Evolutionary conservation across 176 grass and related monocot species (phyloP).

Genomic region (Musa beccarii): DNA sequence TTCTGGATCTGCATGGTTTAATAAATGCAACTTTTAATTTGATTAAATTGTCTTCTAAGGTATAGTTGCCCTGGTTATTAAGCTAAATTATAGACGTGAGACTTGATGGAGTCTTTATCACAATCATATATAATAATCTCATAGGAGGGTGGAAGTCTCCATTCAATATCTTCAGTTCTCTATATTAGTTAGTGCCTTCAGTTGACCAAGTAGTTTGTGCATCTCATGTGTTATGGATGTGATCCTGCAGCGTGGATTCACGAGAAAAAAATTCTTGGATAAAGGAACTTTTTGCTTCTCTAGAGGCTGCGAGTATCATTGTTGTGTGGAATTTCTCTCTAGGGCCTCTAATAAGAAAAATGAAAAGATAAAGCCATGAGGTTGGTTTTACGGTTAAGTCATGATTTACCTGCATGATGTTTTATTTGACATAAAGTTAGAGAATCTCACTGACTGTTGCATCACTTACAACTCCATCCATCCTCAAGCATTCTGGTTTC

Average conservation of each 20-base stretch:
- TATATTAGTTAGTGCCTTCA: neutral
- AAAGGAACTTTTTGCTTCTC: neutral
- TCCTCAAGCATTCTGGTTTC: too few relatives aligned
- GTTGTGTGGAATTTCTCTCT: too few relatives aligned
- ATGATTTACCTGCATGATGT: too few relatives aligned
- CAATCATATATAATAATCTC: neutral
- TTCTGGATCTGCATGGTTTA: neutral
- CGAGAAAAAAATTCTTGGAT: neutral
- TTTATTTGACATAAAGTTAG: too few relatives aligned
- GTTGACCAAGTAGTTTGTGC: neutral
- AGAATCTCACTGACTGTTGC: too few relatives aligned
- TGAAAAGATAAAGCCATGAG: too few relatives aligned
- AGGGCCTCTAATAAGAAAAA: too few relatives aligned
- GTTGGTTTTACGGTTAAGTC: too few relatives aligned
- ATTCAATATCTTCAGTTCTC: too few relatives aligned
- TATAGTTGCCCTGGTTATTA: neutral
- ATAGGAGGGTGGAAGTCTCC: neutral
- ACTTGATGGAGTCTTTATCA: neutral
- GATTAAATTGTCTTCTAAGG: neutral
- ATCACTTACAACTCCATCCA: too few relatives aligned
- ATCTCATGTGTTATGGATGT: neutral
- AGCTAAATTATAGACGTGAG: neutral
- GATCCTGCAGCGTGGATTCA: neutral
- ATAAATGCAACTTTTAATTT: neutral
- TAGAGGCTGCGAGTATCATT: too few relatives aligned